Percentiles rank a stretch among this genome's conserved stretches.
Conservation (phyloP, 2,329 filamentous ascomycete species). For the Ascosphaera pollenicola region DNA sequence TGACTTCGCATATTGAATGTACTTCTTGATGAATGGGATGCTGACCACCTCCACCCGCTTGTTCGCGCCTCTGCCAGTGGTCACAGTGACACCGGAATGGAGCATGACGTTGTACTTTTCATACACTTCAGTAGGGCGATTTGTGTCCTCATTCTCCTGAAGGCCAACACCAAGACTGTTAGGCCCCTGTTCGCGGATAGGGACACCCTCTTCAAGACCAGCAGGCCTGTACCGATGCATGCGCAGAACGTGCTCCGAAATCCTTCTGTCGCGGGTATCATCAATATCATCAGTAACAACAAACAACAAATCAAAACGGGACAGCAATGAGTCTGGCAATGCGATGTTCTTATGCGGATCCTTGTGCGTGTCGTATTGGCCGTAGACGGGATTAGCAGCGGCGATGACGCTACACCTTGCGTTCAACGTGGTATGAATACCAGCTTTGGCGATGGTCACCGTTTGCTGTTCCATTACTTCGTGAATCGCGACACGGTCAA, state of each 20-base stretch:
- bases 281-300: conserved; percentile 94
- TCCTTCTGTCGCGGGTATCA: conserved; percentile 68
- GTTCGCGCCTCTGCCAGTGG: conserved; percentile 47
- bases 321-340: conserved; percentile 77
- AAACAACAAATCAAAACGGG: conserved; percentile 99
- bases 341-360: conserved; percentile 98
- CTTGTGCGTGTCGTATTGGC: conserved; percentile 96
- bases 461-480: conserved; percentile 99
- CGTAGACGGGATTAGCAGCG: conserved; percentile 92
- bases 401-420: conserved; percentile 92
- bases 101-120: conserved; percentile 96
- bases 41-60: conserved; percentile 73
- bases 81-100: conserved; percentile 69
- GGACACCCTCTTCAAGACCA: conserved; percentile 81
- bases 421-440: conserved; percentile 93
- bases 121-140: conserved; percentile 66
- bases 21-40: conserved; percentile 98
- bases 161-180: conserved; percentile 77
- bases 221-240: conserved; percentile 86
- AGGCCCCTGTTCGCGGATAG: conserved; percentile 66
- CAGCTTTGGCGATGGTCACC: conserved; percentile 94
- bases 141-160: conserved; percentile 48
- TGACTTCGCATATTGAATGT: conserved; percentile 93
- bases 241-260: conserved; percentile 91
- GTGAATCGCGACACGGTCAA: conserved; percentile 94